Base-by-base conservation (phyloP, 306 rosid genomes). In the Sphenostylis stenocarpa region DNA sequence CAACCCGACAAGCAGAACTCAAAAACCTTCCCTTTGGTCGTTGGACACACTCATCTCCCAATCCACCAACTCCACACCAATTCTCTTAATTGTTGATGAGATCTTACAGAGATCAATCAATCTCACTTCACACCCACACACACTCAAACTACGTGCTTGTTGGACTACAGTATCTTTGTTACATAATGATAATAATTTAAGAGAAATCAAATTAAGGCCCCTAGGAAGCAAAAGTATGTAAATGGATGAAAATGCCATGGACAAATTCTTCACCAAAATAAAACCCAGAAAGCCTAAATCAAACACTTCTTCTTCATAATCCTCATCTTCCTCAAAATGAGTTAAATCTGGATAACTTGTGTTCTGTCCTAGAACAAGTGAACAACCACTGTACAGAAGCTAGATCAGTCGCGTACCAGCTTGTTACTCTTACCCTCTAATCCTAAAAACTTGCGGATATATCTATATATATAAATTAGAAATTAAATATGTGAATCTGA, bases 61-160 rank as follows among this genome's bases (percentile, higher is more conserved):
- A 84, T 65, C 84, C 84, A 88, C 86, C 92, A 80, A 90, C 92
- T 86, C 85, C 87, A 86, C 88, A 86, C 91, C 91, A 77, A 76
- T 77, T 77, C 68, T 69, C 78, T 72, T 65, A 49, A 77, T 66
- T 73, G 52, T 70, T 80, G 76, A 83, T 78, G 88, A 85, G 83
- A 83, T 63, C 83, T 45, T 43, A 61, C 19, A 39, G 70, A 36
- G 69, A 63, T 63, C 69, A 65, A 83, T 43, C 81, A 62, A 81
- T 61, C 80, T 85, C 84, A 68, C 64, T 77, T 77, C n/a, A 58
- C 64, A 70, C 23, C 28, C 71, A 58, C 77, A 43, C 77, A 34
- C 79, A 19, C 88, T 21, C 78, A 20, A 74, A 67, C 66, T 80
- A 67, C 79, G 67, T 55, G 73, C 81, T 77, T 47, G 70, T 81